Conservation (phyloP, 108 stramenopile species). For the Nitzschia sp. region DNA sequence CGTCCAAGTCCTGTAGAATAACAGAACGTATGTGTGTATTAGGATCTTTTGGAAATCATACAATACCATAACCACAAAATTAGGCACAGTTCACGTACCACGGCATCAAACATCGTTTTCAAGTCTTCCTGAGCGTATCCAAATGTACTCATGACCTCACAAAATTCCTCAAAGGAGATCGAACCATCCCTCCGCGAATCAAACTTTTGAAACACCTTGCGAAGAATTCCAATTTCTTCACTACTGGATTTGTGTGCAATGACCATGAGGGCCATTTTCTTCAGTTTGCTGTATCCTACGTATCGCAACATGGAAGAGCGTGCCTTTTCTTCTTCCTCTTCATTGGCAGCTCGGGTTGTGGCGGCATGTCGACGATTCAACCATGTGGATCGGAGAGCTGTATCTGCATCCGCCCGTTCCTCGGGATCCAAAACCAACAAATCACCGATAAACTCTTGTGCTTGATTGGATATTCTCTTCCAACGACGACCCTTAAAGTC, state of each 20-base stretch:
- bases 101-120: slow-evolving; percentile 39
- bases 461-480: slow-evolving; percentile 54
- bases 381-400: slow-evolving; percentile 62
- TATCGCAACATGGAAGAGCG: slow-evolving; percentile 26
- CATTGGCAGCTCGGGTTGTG: slow-evolving; percentile 7
- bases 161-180: slow-evolving; percentile 75
- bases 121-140: slow-evolving; percentile 56
- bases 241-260: slow-evolving; percentile 65
- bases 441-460: slow-evolving; percentile 61
- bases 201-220: slow-evolving; percentile 72
- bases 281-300: slow-evolving; percentile 51
- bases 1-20: slow-evolving; percentile 28
- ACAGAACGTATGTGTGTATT: background rate
- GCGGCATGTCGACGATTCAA: slow-evolving; percentile 38
- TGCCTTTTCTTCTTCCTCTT: slow-evolving; percentile 14
- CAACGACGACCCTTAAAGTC: slow-evolving; percentile 54
- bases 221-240: slow-evolving; percentile 70
- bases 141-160: slow-evolving; percentile 48
- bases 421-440: slow-evolving; percentile 58
- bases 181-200: slow-evolving; percentile 62
- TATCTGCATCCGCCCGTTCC: slow-evolving; percentile 54
- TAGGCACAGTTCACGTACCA: slow-evolving; percentile 58
- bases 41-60: no score
- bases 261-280: slow-evolving; percentile 72
- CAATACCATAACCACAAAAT: no score